Base-by-base conservation (phyloP, 2,329 filamentous ascomycete genomes). In the Tolypocladium tropicale region DNA sequence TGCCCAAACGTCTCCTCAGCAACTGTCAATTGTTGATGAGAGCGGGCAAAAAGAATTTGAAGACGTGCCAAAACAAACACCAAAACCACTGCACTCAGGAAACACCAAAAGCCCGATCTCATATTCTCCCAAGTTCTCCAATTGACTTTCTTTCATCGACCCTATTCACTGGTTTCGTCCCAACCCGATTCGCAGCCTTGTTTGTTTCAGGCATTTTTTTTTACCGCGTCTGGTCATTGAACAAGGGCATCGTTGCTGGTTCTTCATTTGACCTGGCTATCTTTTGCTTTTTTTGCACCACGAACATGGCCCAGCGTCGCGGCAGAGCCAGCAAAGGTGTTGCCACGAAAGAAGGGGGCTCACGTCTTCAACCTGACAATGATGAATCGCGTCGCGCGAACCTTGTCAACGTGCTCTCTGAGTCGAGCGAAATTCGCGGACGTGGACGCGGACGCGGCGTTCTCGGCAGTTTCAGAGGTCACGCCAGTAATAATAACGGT, bases 321-420 rank as follows among this genome's bases (percentile, higher is more conserved):
- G 55, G 46, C 2, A 54, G 37, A 18, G 4, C 34, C 30, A 52
- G 48, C 34, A 51, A 23, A 25, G 16, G 25, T 12, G 18, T 6
- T 23, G 37, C 9, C 10, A 18, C 34, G 10, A 41, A 14, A 23
- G 25, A 6, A n/a, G 37, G 21, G 3, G 52, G 53, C 21, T 28
- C 43, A 32, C 36, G 37, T 18, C 18, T 57, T 7, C 32, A 54
- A 48, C 55, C 52, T n/a, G 55, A 57, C 46, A 43, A 41, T 23
- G 48, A 49, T 30, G 53, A 52, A 11, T 52, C 55, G 12, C 55
- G 55, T 16, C 53, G 48, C 6, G 52, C 52, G 1, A 53, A 53
- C 28, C 25, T 11, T 18, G 53, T 25, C 33, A 52, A 52, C 30
- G 33, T 36, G 12, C 52, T 37, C 21, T 14, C 28, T 18, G 21